These are phyloP conservation scores for Solioccasus polychromus DNA, from an alignment of 768 basidiomycete species.

Conservation along the genomic window DNA sequence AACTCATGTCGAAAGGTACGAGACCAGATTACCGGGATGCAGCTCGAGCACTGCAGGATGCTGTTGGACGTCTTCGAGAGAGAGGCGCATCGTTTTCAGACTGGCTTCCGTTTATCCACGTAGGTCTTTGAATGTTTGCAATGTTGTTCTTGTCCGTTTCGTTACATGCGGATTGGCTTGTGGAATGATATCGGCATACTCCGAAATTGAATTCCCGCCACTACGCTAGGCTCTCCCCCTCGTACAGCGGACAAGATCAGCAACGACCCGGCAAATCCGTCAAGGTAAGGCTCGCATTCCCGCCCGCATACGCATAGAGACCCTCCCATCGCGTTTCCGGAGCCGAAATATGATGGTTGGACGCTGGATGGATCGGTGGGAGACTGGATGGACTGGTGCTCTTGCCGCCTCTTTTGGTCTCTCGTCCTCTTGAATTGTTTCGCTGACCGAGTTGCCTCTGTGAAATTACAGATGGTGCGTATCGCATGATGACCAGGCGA, in stretches of 20 bases:
- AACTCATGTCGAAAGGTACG: no score
- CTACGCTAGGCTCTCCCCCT: constrained; percentile 7
- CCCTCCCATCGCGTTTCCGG: neutral
- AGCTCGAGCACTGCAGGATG: no score
- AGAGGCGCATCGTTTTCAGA: no score
- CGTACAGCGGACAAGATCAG: constrained; percentile 19
- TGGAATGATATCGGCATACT: constrained; percentile 16
- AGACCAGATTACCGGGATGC: no score
- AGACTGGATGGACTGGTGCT: constrained; percentile 36
- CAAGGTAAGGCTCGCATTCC: constrained; percentile 56
- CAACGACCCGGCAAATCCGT: constrained; percentile 39
- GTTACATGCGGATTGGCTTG: no score
- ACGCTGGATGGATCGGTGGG: constrained; percentile 40
- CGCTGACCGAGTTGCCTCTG: constrained; percentile 18
- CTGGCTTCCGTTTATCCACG: no score
- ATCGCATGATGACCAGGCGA: neutral
- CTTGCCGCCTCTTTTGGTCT: constrained; percentile 1
- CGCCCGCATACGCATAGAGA: constrained; percentile 15
- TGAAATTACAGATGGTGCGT: constrained; percentile 29
- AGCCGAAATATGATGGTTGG: constrained; percentile 10
- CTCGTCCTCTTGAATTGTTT: constrained; percentile 4
- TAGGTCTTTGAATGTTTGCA: no score
- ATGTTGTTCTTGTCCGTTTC: no score
- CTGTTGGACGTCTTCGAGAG: no score
- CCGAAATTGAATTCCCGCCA: constrained; percentile 29